Base-by-base conservation (phyloP, 1,139 yeast genomes). In the Saccharomyces hybrid region DNA sequence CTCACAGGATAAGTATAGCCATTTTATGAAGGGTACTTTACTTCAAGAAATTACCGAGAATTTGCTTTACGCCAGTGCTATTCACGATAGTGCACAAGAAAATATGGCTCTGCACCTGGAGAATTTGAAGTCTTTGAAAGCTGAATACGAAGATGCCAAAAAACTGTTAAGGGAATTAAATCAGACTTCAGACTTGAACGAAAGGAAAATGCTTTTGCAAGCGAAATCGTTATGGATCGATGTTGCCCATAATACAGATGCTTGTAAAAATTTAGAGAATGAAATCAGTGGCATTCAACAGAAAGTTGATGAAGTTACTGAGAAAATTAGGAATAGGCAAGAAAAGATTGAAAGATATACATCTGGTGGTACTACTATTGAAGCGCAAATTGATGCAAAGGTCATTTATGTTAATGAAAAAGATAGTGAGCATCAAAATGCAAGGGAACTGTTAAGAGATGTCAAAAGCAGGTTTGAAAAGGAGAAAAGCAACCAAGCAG, bases 11-110 rank as follows among this genome's bases (percentile, higher is more conserved):
- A 88, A 90, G 68, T 91, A 83, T 68, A 77, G 77, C 26, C 84
- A 81, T 63, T 88, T 89, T 67, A 86, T 87, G 88, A 80, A 80
- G 55, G 97, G 96, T 29, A 84, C 95, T 3, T 76, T 84, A 61
- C 76, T 88, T 55, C 83, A 80, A 54, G 87, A 83, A 53, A 82
- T 85, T 16, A 71, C 78, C 48, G 75, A 75, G 9, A 82, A 84
- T 63, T 76, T 82, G 55, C 68, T 75, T 34, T 66, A 73, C n/a
- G 70, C 70, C 60, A 50, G 74, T 71, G 53, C 49, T 4, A 62
- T 62, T 31, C 53, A 58, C 19, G 46, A 51, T n/a, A 56, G 52
- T 26, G 61, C 71, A 1, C 62, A 62, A 51, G 63, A 62, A 49
- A 63, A 60, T 51, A 59, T 69, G 61, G 54, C 59, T 3, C 52